phyloP scores from a whole-genome alignment of 148 eudicot species.

The Vaccinium darrowii region DNA sequence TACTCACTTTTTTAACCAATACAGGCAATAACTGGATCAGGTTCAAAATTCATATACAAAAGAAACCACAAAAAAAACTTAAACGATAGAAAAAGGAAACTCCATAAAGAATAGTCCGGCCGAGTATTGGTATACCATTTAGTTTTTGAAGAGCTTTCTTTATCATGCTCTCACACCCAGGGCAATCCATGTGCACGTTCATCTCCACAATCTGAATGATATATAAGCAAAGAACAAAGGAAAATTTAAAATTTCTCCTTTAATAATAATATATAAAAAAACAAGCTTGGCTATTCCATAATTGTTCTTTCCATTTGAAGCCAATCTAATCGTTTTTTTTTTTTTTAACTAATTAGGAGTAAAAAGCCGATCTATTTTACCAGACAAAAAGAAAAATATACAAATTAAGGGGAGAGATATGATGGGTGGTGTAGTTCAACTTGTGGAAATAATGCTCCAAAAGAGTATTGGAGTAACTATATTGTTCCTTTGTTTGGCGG shows the following conservation, averaged over 20 bases:
- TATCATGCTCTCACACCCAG: slow-evolving; percentile 59
- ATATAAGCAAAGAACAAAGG: background rate
- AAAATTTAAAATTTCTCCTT: background rate
- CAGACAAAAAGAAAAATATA: background rate
- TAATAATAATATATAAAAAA: too few relatives aligned
- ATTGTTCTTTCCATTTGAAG: background rate
- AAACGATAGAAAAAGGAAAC: background rate
- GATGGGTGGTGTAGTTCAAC: background rate
- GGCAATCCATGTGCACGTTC: slow-evolving; percentile 63
- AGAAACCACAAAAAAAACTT: too few relatives aligned
- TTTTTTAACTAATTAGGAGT: background rate
- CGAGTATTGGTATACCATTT: slow-evolving; percentile 33
- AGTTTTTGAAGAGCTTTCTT: slow-evolving; percentile 58
- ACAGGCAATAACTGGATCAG: too few relatives aligned
- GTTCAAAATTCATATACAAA: too few relatives aligned
- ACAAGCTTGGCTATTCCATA: background rate
- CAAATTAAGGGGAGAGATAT: background rate
- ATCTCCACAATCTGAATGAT: slow-evolving; percentile 58
- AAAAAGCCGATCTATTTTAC: background rate
- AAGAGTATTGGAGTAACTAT: too few relatives aligned
- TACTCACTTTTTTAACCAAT: too few relatives aligned
- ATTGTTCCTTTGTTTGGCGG: too few relatives aligned
- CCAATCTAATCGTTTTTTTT: background rate
- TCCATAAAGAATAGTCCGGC: too few relatives aligned
- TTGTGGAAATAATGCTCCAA: too few relatives aligned